Evolutionary conservation across 805 yeast genomes (phyloP), one percentile per base, ranked within the genome.

Genomic region (Spencermartinsiella europaea): DNA sequence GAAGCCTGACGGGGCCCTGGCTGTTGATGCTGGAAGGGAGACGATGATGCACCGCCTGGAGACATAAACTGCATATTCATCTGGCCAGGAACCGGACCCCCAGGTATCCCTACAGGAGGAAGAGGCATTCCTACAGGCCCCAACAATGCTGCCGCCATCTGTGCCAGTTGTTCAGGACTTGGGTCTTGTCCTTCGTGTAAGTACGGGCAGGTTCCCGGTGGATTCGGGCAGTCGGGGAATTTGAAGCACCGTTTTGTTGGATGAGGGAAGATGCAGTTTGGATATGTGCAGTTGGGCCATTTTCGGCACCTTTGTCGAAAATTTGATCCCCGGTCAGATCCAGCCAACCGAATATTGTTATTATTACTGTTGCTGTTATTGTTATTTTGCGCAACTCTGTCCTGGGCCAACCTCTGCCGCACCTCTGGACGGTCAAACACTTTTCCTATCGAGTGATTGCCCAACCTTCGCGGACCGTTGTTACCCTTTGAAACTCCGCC

Each of bases 161-260:
- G 31, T 7, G n/a, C 19, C 8, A 14, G 8, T 19, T n/a, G 19
- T 10, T 37, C 40, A 7, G 42, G 42, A 17, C 28, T 8, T 5
- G 31, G 40, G 64, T 88, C 96, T 67, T 88, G 88, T 50, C 85
- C 85, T 8, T 95, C 90, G 63, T 88, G 96, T 54, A 89, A 69
- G 58, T 70, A 86, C 53, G 79, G 81, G 68, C 96, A 88, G 0
- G 93, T 85, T 8, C 95, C 95, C 31, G 84, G 81, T 2, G 82
- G 76, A 56, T 83, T 82, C 21, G 86, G 75, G 67, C 96, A 88
- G 56, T 81, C 76, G 47, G 93, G 93, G 62, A 73, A 86, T 4
- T 79, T 78, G 65, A 75, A 77, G 64, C 96, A 88, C 4, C 72
- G 71, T 57, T 77, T 84, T 1, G 87, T 79, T 19, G 96, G 96